Percentiles rank a stretch among this genome's conserved stretches.
Conservation (phyloP, 495 filamentous ascomycete species). For the Pyrenula massariospora region DNA sequence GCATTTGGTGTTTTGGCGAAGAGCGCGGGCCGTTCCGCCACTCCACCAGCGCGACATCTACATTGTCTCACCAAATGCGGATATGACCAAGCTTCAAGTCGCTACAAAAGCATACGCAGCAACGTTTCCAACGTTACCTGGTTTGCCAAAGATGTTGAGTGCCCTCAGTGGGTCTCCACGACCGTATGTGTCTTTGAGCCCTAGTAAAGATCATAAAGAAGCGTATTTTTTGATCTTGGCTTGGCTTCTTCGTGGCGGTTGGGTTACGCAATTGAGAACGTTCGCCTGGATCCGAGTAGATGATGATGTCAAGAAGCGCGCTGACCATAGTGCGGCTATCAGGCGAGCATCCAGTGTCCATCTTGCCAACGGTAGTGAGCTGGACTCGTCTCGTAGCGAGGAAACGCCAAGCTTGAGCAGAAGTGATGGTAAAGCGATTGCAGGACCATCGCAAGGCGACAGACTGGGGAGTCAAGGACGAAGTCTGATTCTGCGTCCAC, state of each 20-base stretch:
- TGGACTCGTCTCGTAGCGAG: background rate
- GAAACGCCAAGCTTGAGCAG: background rate
- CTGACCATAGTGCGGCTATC: background rate
- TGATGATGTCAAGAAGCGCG: conserved; percentile 27
- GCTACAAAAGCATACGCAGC: conserved; percentile 61
- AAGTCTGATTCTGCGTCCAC: conserved; percentile 36
- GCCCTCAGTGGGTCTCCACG: conserved; percentile 64
- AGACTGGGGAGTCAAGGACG: conserved; percentile 7
- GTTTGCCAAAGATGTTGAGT: conserved; percentile 73
- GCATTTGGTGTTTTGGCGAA: conserved; percentile 90
- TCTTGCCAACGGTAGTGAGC: conserved; percentile 1
- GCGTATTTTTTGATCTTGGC: conserved; percentile 82
- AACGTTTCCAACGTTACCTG: conserved; percentile 68
- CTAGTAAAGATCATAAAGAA: conserved; percentile 76
- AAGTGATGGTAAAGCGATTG: background rate
- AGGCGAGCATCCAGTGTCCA: background rate
- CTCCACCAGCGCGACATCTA: conserved; percentile 87
- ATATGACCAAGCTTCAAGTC: conserved; percentile 58
- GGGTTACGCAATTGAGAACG: conserved; percentile 82
- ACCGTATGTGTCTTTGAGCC: conserved; percentile 69
- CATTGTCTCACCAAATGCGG: conserved; percentile 83
- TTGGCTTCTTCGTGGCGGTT: conserved; percentile 83
- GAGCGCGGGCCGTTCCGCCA: conserved; percentile 83
- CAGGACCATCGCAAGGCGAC: background rate
- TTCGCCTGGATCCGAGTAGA: conserved; percentile 68